Conservation (phyloP, 2,329 filamentous ascomycete genomes). For the Aquanectria penicillioides region DNA sequence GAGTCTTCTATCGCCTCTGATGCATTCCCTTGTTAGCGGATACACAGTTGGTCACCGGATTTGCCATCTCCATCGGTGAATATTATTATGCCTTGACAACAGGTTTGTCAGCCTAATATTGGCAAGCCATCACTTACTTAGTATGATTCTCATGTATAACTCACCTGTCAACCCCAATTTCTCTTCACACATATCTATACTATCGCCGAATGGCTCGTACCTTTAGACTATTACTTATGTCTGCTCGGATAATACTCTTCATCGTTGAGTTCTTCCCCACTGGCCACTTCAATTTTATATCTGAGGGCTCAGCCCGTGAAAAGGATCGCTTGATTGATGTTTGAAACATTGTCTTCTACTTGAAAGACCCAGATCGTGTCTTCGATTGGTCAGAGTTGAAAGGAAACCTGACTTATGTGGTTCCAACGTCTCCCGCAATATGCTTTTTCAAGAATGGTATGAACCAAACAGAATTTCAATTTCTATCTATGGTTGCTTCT, state of each 20-base stretch:
- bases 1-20: no score
- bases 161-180: constrained; percentile 3
- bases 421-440: background rate
- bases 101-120: background rate
- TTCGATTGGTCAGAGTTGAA: background rate
- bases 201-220: background rate
- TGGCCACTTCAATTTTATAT: background rate
- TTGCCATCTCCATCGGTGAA: constrained; percentile 5
- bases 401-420: background rate
- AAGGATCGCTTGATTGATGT: background rate
- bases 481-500: background rate
- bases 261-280: background rate
- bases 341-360: background rate
- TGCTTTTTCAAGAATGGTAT: background rate
- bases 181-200: background rate
- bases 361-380: background rate
- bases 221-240: background rate
- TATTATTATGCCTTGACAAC: background rate
- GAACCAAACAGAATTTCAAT: background rate
- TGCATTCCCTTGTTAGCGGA: constrained; percentile 8
- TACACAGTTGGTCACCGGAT: constrained; percentile 1
- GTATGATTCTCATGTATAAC: constrained; percentile 4
- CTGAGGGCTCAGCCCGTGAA: background rate
- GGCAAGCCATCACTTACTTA: background rate
- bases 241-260: background rate